phyloP scores from a whole-genome alignment of 305 asterid species.

The Plantago lanceolata region DNA sequence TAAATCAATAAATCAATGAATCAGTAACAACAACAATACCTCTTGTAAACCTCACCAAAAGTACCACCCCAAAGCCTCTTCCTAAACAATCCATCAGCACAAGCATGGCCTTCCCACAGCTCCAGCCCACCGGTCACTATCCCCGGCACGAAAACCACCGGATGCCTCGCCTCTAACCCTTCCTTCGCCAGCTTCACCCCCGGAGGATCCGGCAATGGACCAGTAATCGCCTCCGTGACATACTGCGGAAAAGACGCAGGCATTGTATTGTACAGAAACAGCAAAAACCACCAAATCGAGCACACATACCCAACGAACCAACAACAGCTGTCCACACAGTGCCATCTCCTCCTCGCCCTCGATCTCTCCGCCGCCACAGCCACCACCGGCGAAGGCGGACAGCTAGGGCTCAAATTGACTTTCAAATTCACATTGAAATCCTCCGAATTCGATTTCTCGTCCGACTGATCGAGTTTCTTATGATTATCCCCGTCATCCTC shows the following conservation, averaged over 20 bases:
- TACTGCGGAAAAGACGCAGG: slow-evolving; percentile 80
- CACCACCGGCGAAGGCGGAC: background rate
- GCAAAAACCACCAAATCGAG: slow-evolving; percentile 69
- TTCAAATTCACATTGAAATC: slow-evolving; percentile 24
- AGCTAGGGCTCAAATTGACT: slow-evolving; percentile 19
- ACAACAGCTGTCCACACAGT: slow-evolving; percentile 66
- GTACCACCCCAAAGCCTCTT: slow-evolving; percentile 96
- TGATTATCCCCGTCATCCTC: slow-evolving; percentile 18
- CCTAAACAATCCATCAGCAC: slow-evolving; percentile 86
- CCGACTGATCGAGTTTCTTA: slow-evolving; percentile 17
- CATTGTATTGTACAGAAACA: slow-evolving; percentile 65
- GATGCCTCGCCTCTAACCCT: slow-evolving; percentile 72
- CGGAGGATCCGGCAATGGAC: slow-evolving; percentile 78
- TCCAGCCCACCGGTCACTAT: slow-evolving; percentile 93
- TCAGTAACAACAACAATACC: slow-evolving; percentile 38
- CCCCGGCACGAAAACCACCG: slow-evolving; percentile 87
- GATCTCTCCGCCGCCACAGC: slow-evolving; percentile 17
- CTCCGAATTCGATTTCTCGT: slow-evolving; percentile 12
- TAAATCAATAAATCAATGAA: background rate
- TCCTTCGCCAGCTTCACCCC: slow-evolving; percentile 74
- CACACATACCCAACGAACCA: slow-evolving; percentile 78
- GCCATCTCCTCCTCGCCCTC: slow-evolving; percentile 35
- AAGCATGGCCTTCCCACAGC: slow-evolving; percentile 85
- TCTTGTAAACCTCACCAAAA: slow-evolving; percentile 75
- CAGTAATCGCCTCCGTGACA: slow-evolving; percentile 74